Evolutionary conservation across 306 rosid species (phyloP), one percentile per base, ranked within the genome.

Genomic region (Citrullus mucosospermus): DNA sequence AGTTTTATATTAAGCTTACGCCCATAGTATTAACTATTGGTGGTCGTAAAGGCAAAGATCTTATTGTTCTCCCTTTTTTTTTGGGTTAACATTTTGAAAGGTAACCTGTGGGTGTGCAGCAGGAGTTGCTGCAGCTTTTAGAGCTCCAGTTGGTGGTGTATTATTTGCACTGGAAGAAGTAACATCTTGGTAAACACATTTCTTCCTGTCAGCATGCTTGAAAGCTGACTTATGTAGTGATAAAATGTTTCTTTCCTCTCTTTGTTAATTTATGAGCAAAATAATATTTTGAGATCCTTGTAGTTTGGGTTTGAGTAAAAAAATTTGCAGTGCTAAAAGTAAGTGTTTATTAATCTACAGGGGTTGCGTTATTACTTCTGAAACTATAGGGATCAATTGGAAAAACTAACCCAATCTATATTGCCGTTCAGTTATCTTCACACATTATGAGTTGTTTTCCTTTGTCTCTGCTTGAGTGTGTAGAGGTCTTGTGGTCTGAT

Each of bases 51-150:
- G 20, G 36, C 36, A 46, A 71, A 72, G 25, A 71, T 44, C 77
- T 72, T 9, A 72, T 48, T 72, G 6, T 48, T 72, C 57, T 46
- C 41, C 43, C 39, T 53, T 11, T 72, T 59, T 62, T 74, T 65
- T 61, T 74, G 55, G 62, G 48, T 84, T 78, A 86, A 78, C 67
- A 48, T 82, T 73, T 88, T 78, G 83, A 81, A 89, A 93, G 98
- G 98, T 93, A 75, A 95, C 98, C 75, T 95, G 98, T 88, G 98
- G 98, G 48, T 95, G 97, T 86, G 98, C 98, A 78, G 97, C 98
- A 78, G 97, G 98, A 82, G 97, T 95, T 67, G 96, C 97, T 75
- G 98, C 98, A 66, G 97, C 98, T 81, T 95, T 95, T 83, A 89
- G 98, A 87, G 98, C 98, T 83, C 98, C 98, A 2, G 97, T 95